Base-by-base conservation (phyloP, 108 stramenopile species). In the Chaetoceros tenuissimus region DNA sequence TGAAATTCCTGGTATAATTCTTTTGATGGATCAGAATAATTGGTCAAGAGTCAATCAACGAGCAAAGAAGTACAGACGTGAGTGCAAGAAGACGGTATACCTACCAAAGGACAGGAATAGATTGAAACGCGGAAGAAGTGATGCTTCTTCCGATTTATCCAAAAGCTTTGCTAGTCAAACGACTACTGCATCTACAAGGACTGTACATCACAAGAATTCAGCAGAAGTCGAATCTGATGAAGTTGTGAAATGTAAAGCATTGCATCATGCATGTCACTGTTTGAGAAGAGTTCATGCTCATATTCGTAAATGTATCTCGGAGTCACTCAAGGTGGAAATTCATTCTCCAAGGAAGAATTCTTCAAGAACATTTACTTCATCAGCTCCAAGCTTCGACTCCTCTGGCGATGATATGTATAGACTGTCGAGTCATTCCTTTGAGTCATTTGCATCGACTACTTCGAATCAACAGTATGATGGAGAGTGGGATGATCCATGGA, bases 401-500 rank as follows among this genome's bases (percentile, higher is more conserved):
- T 5, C 34, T 5, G 5, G 5, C 8, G 34, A 40, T 40, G 34
- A 40, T 40, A 49, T 31, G 28, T 17, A 23, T 20, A 43, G 24
- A 53, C 17, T 44, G 62, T 22, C 63, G 48, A 16, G 18, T 66
- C 7, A 61, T 74, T 25, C 67, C n/a, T n/a, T n/a, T n/a, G n/a
- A n/a, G 43, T 17, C 43, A 17, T 44, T 17, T 17, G 17, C 16
- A 10, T 16, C 13, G 7, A 7, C n/a, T 7, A 7, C 7, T 7
- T 7, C 5, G 7, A n/a, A 49, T 16, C 13, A 21, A 21, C 13
- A 49, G 18, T 7, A 49, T 3, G 48, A 21, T 21, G 48, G 18
- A 24, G 48, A 49, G 48, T 7, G 72, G 18, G 69, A 74, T 40
- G 89, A 91, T 60, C 74, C 82, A 49, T 91, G 79, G 56, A 68